phyloP scores from a whole-genome alignment of 2,329 filamentous ascomycete genomes.

The Penicillium paneum region DNA sequence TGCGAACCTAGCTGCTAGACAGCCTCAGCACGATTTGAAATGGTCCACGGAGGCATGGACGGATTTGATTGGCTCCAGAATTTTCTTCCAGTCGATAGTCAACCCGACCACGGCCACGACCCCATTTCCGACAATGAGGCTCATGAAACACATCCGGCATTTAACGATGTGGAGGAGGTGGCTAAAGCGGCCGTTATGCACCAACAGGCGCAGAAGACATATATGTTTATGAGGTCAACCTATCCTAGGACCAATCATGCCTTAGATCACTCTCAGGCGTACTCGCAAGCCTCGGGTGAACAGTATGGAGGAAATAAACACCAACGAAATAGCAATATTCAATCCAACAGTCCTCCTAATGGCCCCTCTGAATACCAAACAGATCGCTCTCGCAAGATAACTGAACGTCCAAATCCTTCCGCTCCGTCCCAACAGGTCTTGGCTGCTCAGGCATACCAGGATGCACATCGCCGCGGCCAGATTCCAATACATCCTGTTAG shows the following conservation, averaged over 20 bases:
- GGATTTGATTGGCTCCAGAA: neutral
- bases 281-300: neutral
- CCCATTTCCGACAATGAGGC: neutral
- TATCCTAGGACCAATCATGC: neutral
- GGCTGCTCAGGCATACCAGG: neutral
- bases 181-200: neutral
- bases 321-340: neutral
- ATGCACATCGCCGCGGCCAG: neutral
- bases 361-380: neutral
- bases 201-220: neutral
- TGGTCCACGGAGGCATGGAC: neutral
- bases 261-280: neutral
- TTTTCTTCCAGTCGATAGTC: neutral
- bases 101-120: neutral
- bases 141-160: conserved; percentile 9
- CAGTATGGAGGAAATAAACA: neutral
- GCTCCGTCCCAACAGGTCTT: neutral
- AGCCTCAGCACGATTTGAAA: neutral
- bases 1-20: neutral
- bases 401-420: neutral
- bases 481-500: neutral
- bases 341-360: neutral
- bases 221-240: neutral
- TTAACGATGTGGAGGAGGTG: conserved; percentile 6
- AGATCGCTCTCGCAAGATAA: neutral